A percentile compares a stretch with the other conserved stretches of the same genome.
phyloP scores from a whole-genome alignment of 257 asterid species.

The Solanum phureja region DNA sequence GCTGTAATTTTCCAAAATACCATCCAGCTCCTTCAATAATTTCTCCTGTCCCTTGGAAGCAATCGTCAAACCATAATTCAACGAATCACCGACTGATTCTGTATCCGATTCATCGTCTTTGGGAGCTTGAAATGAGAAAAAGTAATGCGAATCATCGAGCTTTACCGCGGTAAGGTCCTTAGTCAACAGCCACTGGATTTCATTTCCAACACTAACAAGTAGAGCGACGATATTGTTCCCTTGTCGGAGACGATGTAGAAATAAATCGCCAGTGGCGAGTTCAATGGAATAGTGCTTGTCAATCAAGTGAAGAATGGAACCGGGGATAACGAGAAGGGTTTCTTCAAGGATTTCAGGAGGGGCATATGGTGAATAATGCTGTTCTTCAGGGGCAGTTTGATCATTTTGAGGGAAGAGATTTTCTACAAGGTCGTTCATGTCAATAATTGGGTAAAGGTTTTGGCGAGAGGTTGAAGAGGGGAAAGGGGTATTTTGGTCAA shows the following conservation, averaged over 20 bases:
- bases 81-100: conserved; percentile 2
- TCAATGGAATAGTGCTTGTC: conserved; percentile 21
- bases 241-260: not conserved
- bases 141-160: not conserved
- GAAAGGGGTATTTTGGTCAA: conserved; percentile 16
- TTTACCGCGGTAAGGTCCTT: conserved; percentile 63
- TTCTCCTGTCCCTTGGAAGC: conserved; percentile 57
- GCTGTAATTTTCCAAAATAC: conserved; percentile 41
- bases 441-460: conserved; percentile 34
- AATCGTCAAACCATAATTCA: conserved; percentile 76
- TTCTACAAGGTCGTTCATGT: not conserved
- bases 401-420: conserved; percentile 3
- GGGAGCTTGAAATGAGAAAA: not conserved
- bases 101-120: not conserved
- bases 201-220: conserved; percentile 52
- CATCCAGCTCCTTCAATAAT: conserved; percentile 49
- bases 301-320: conserved; percentile 78
- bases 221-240: conserved; percentile 23
- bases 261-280: not conserved
- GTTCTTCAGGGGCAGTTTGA: not conserved
- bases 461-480: conserved; percentile 20
- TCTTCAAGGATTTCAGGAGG: conserved; percentile 25
- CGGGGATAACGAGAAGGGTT: conserved; percentile 47
- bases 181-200: conserved; percentile 77
- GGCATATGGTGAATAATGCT: conserved; percentile 33